phyloP scores from a whole-genome alignment of 495 filamentous ascomycete species.

The Penicillium nucicola region DNA sequence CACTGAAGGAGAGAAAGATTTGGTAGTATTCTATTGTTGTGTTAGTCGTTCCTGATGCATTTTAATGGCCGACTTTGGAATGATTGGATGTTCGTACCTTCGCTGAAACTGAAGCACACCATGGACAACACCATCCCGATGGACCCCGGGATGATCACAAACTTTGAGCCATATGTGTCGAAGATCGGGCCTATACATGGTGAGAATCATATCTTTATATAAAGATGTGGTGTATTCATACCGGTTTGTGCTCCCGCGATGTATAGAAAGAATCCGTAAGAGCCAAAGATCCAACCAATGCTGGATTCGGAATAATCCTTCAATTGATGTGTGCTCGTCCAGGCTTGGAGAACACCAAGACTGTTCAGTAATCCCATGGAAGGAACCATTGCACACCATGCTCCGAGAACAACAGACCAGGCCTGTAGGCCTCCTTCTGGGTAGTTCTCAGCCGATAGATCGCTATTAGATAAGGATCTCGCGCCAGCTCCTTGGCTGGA shows the following conservation, averaged over 20 bases:
- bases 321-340: constrained; percentile 55
- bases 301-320: constrained; percentile 50
- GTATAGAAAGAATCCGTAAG: constrained; percentile 60
- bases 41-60: no score
- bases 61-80: not conserved
- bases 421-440: constrained; percentile 66
- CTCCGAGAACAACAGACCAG: constrained; percentile 64
- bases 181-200: constrained; percentile 24
- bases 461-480: no score
- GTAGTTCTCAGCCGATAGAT: constrained; percentile 25
- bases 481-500: no score
- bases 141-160: constrained; percentile 24
- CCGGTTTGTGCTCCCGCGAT: constrained; percentile 44
- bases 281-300: constrained; percentile 71
- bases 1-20: constrained; percentile 37
- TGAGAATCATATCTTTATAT: not conserved
- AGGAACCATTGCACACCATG: constrained; percentile 59
- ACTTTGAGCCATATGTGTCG: constrained; percentile 25
- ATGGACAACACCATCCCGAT: constrained; percentile 26
- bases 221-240: not conserved
- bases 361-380: constrained; percentile 68
- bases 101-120: constrained; percentile 50
- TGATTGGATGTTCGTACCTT: no score
- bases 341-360: constrained; percentile 58
- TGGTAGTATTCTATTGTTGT: constrained; percentile 37